Evolutionary conservation across 108 stramenopile species (phyloP).

Genomic region (Conticribra guillardii): DNA sequence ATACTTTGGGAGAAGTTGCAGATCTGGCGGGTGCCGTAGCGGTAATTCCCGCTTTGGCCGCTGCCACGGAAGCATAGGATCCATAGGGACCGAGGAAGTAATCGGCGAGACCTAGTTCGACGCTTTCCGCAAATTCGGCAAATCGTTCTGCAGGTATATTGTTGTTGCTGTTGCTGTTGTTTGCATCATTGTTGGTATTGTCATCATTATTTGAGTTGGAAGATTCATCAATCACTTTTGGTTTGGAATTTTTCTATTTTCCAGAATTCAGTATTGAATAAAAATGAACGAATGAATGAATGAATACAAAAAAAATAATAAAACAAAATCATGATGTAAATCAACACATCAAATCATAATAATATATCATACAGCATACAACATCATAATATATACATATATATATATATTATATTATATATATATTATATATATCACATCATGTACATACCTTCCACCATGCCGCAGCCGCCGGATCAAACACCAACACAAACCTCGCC

Average conservation of each 20-base stretch:
- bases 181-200: not conserved
- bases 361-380: not conserved
- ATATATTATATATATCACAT: too few species aligned
- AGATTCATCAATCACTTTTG: constrained; percentile 11
- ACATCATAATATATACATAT: too few species aligned
- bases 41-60: constrained; percentile 71
- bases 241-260: constrained; percentile 8
- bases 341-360: not conserved
- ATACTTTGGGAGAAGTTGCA: not conserved
- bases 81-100: constrained; percentile 91
- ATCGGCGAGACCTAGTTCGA: constrained; percentile 84
- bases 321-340: not conserved
- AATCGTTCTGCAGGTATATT: constrained; percentile 47
- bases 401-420: too few species aligned
- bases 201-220: not conserved
- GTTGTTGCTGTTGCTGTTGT: constrained; percentile 5
- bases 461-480: constrained; percentile 75
- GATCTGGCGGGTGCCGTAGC: constrained; percentile 66
- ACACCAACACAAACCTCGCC: constrained; percentile 80
- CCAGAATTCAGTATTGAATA: not conserved
- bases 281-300: not conserved
- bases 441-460: constrained; percentile 72
- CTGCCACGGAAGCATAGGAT: constrained; percentile 68
- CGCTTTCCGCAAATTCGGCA: constrained; percentile 86
- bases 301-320: not conserved